Conservation (phyloP, 257 asterid genomes). For the Plectranthus barbatus region DNA sequence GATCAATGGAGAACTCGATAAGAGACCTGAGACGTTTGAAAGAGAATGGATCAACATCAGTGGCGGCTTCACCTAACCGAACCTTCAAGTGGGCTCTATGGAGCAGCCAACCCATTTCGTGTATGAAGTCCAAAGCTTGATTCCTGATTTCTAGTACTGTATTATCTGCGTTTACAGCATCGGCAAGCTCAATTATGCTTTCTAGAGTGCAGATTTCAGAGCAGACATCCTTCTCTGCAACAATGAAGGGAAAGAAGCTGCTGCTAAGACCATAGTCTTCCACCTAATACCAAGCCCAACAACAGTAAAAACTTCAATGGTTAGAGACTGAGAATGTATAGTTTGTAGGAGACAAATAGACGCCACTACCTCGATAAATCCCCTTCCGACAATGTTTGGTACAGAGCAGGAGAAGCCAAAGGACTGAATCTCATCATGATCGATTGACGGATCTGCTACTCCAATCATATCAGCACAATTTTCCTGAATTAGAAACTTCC, state of each 20-base stretch:
- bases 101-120: constrained; percentile 75
- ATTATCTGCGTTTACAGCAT: constrained; percentile 18
- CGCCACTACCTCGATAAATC: constrained; percentile 77
- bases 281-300: constrained; percentile 29
- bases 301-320: not conserved
- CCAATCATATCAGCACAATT: constrained; percentile 41
- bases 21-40: constrained; percentile 64
- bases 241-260: constrained; percentile 96
- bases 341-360: not conserved
- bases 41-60: constrained; percentile 37
- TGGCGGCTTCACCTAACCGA: constrained; percentile 27
- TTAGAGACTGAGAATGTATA: not conserved
- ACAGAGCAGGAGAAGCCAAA: constrained; percentile 60
- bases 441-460: constrained; percentile 34
- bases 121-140: constrained; percentile 68
- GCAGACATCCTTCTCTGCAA: constrained; percentile 82
- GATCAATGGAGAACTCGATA: constrained; percentile 65
- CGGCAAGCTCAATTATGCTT: constrained; percentile 40
- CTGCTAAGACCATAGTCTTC: constrained; percentile 80
- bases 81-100: constrained; percentile 41
- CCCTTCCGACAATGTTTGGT: constrained; percentile 78
- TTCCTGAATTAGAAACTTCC: constrained; percentile 60
- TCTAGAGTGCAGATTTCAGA: constrained; percentile 70
- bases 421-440: constrained; percentile 46
- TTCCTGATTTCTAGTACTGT: constrained; percentile 27